Evolutionary conservation across 2,329 filamentous ascomycete species (phyloP).

Genomic region (Alternaria solani): DNA sequence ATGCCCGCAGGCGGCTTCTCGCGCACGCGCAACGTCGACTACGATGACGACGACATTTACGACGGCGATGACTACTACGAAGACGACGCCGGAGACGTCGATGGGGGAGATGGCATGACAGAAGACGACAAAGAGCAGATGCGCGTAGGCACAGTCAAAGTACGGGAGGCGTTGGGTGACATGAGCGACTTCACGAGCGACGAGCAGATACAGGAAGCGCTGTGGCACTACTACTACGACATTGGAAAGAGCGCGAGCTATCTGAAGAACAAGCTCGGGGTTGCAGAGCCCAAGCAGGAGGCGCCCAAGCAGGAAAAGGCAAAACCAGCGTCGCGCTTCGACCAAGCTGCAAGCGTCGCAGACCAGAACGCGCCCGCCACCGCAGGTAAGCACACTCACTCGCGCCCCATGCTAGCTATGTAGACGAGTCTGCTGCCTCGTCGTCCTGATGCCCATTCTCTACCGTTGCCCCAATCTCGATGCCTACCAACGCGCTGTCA

Average conservation of each 20-base stretch:
- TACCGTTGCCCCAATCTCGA: slow-evolving; percentile 45
- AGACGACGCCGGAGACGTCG: slow-evolving; percentile 44
- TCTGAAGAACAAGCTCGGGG: slow-evolving; percentile 66
- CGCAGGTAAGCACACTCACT: slow-evolving; percentile 55
- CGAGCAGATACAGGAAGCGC: slow-evolving; percentile 81
- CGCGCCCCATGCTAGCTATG: slow-evolving; percentile 22
- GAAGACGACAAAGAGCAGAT: slow-evolving; percentile 60
- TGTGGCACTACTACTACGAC: slow-evolving; percentile 98
- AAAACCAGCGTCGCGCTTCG: slow-evolving; percentile 48
- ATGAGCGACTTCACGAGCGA: slow-evolving; percentile 66
- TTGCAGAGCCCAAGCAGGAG: slow-evolving; percentile 34
- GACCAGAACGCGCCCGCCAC: slow-evolving; percentile 51
- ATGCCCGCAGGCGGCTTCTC: slow-evolving; percentile 50
- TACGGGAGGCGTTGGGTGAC: slow-evolving; percentile 70
- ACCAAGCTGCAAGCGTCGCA: slow-evolving; percentile 54
- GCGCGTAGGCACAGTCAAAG: slow-evolving; percentile 70
- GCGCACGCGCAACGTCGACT: slow-evolving; percentile 57
- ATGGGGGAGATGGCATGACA: slow-evolving; percentile 31
- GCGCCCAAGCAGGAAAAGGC: slow-evolving; percentile 52
- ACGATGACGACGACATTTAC: slow-evolving; percentile 62
- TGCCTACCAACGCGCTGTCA: slow-evolving; percentile 32
- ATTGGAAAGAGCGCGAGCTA: slow-evolving; percentile 85
- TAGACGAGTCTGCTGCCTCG: slow-evolving; percentile 18
- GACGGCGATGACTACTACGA: slow-evolving; percentile 57
- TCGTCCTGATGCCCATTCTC: slow-evolving; percentile 23